Evolutionary conservation across 179 eudicot genomes (phyloP).

Genomic region (Nepenthes alata): DNA sequence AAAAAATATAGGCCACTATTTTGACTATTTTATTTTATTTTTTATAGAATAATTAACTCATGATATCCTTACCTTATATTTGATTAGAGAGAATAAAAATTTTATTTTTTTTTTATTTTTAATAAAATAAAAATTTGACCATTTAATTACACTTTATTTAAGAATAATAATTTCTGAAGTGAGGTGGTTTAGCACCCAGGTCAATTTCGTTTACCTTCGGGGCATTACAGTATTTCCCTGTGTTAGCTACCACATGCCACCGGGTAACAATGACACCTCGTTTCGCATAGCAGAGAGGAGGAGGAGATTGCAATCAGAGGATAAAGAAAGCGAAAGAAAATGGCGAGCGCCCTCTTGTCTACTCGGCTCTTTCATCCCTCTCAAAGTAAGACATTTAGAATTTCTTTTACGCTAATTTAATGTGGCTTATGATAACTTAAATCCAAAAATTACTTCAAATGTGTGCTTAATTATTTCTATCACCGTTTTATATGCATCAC

Average conservation of each 20-base stretch:
- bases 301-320: not conserved
- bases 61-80: too few species aligned
- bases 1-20: too few species aligned
- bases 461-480: not conserved
- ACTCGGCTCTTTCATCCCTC: constrained; percentile 19
- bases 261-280: constrained; percentile 1
- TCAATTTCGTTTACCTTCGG: not conserved
- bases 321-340: not conserved
- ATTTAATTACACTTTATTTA: too few species aligned
- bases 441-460: not conserved
- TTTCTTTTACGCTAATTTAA: not conserved
- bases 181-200: too few species aligned
- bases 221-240: too few species aligned
- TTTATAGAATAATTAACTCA: too few species aligned
- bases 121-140: too few species aligned
- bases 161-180: too few species aligned
- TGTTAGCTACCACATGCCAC: not conserved
- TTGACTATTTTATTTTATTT: too few species aligned
- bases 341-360: constrained; percentile 37
- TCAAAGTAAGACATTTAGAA: constrained; percentile 15
- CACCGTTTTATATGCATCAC: not conserved
- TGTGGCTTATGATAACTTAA: not conserved
- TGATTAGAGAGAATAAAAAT: too few species aligned
- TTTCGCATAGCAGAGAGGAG: not conserved
- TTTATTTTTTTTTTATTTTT: too few species aligned